Conservation (phyloP, 768 basidiomycete species). For the Podaxis pistillaris region DNA sequence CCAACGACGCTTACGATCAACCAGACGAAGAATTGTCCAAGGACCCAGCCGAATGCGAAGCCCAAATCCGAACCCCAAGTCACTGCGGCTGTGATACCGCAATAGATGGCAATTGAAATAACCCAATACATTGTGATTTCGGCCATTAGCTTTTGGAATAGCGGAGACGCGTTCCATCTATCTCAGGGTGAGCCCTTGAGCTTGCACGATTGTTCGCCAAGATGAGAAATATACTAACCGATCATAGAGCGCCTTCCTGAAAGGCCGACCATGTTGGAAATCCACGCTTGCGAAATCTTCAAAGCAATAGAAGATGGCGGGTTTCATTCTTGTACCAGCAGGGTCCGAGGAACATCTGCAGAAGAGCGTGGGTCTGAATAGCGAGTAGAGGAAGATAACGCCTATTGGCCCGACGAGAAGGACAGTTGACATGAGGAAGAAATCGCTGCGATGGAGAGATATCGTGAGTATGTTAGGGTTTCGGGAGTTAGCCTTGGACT, state of each 20-base stretch:
- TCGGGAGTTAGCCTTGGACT: not conserved
- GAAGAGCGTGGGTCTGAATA: conserved; percentile 24
- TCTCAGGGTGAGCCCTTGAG: not conserved
- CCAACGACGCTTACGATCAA: conserved; percentile 21
- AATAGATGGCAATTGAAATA: conserved; percentile 22
- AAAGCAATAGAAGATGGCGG: conserved; percentile 29
- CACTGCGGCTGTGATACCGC: conserved; percentile 28
- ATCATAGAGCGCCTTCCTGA: conserved; percentile 23
- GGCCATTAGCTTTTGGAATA: conserved; percentile 26
- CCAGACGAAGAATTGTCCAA: conserved; percentile 30
- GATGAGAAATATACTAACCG: conserved; percentile 18
- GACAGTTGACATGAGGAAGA: conserved; percentile 31
- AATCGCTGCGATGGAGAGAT: conserved; percentile 20
- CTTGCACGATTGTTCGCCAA: not conserved
- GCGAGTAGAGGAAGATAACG: conserved; percentile 26
- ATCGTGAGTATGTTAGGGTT: not conserved
- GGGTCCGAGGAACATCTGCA: conserved; percentile 30
- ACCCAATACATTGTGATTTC: conserved; percentile 27
- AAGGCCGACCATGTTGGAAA: conserved; percentile 26
- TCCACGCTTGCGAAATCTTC: conserved; percentile 32
- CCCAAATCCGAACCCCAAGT: conserved; percentile 25
- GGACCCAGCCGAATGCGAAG: conserved; percentile 30
- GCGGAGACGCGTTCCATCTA: conserved; percentile 26
- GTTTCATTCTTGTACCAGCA: conserved; percentile 27
- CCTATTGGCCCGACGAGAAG: conserved; percentile 30